Percentiles rank a stretch among this genome's conserved stretches.
These are phyloP conservation scores for Pythium monospermum DNA, from an alignment of 352 stramenopile genomes.

Conservation along the genomic window DNA sequence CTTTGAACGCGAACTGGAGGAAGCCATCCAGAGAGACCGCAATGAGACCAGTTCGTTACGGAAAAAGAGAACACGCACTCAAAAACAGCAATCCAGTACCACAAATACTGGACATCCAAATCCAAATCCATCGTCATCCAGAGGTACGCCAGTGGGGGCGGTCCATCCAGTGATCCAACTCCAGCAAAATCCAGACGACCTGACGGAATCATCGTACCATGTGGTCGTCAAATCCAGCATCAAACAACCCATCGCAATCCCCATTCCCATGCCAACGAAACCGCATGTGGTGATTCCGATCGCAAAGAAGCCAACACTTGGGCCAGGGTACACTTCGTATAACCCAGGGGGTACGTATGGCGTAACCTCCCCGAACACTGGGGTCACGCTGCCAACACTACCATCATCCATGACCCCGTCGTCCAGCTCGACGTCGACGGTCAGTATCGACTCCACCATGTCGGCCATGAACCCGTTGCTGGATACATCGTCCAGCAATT, in stretches of 20 bases:
- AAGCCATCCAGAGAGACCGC: conserved; percentile 60
- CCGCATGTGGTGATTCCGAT: conserved; percentile 14
- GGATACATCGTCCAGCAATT: conserved; percentile 16
- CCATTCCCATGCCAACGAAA: conserved; percentile 9
- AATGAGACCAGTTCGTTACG: conserved; percentile 50
- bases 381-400: conserved; percentile 19
- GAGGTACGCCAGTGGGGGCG: too few species aligned
- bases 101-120: too few species aligned
- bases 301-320: conserved; percentile 20
- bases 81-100: conserved; percentile 41
- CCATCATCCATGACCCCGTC: conserved; percentile 24
- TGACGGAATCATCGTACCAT: too few species aligned
- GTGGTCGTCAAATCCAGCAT: conserved; percentile 10
- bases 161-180: too few species aligned
- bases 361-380: not conserved
- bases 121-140: not conserved
- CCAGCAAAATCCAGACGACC: too few species aligned
- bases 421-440: conserved; percentile 24
- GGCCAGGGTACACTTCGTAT: not conserved
- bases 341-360: not conserved
- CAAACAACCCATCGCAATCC: conserved; percentile 8
- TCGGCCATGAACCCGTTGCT: not conserved
- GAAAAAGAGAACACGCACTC: conserved; percentile 54
- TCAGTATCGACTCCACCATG: conserved; percentile 16
- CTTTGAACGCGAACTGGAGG: conserved; percentile 66